Base-by-base conservation (phyloP, 2,329 filamentous ascomycete species). In the Lasiodiplodia sp. region DNA sequence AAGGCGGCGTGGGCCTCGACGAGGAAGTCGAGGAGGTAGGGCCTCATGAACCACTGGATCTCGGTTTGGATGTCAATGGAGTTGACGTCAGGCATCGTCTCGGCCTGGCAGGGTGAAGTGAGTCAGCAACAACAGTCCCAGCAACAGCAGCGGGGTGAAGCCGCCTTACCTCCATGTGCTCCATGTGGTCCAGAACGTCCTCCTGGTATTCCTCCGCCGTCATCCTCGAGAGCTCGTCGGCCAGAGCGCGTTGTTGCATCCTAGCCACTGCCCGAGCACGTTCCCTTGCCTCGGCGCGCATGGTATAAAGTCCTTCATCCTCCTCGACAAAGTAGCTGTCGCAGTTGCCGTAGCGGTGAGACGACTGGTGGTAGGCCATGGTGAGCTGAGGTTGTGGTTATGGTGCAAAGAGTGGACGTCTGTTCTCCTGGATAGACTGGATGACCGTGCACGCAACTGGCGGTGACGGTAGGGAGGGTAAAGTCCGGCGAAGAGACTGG, bases 41-140 rank as follows among this genome's bases (percentile, higher is more conserved):
- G 96, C 75, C 96, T 87, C 96, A 99, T 99, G 83, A 96, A 98
- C 96, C 96, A 99, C 79, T 98, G 94, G 71, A 99, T 98, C 86
- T 99, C 96, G 73, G 94, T 94, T 82, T 99, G 96, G 82, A 98
- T 97, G 80, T 99, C 96, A 80, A 99, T 99, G 44, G 96, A 94
- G 80, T 95, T 95, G 79, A 97, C 95, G 81, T 99, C 96, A 66
- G 96, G 93, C 72, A 98, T 86, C 34, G 96, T 98, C 82, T 96
- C 92, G 76, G 91, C 88, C 88, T 91, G 72, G 6, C 14, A 25
- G 67, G 66, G 18, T 23, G 3, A 58, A 53, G 25, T 12, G 18
- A 28, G 56, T 80, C 77, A 81, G 75, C 71, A 69, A 51, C 58
- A 65, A 68, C 31, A 34, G 31, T 6, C 31, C 66, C 71, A 76